Percentiles rank a stretch among this genome's conserved stretches.
Conservation (phyloP, 2,329 filamentous ascomycete species). For the Xylaria sp. region DNA sequence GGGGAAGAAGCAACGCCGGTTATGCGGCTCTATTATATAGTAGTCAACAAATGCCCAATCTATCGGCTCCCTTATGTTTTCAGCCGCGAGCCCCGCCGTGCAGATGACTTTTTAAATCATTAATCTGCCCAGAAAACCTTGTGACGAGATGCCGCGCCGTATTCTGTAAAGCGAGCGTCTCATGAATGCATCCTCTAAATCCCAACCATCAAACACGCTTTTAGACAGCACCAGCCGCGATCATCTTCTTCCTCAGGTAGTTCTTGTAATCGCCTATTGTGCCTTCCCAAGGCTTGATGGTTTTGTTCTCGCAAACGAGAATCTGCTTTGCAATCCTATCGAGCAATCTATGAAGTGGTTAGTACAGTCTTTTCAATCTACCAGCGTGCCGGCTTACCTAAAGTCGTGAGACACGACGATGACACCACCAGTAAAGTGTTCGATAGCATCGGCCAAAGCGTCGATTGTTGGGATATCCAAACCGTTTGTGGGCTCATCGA, state of each 20-base stretch:
- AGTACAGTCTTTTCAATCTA: slow-evolving; percentile 31
- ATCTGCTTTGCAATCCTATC: slow-evolving; percentile 99
- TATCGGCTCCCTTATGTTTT: slow-evolving; percentile 32
- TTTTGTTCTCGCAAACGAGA: slow-evolving; percentile 98
- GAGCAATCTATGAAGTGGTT: slow-evolving; percentile 72
- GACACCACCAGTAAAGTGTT: slow-evolving; percentile 94
- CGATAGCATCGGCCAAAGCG: slow-evolving; percentile 96
- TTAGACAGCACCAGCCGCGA: slow-evolving; percentile 86
- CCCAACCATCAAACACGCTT: slow-evolving; percentile 30
- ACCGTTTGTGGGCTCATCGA: slow-evolving; percentile 99
- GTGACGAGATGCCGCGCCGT: slow-evolving; percentile 10
- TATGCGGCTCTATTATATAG: slow-evolving; percentile 40
- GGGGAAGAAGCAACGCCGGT: slow-evolving; percentile 18
- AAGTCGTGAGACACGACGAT: slow-evolving; percentile 99
- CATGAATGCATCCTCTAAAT: slow-evolving; percentile 27
- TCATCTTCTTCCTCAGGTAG: slow-evolving; percentile 99
- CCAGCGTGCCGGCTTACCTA: slow-evolving; percentile 70
- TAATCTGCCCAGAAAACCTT: slow-evolving; percentile 7
- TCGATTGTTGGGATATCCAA: slow-evolving; percentile 99
- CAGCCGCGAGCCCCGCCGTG: slow-evolving; percentile 29
- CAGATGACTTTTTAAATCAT: slow-evolving; percentile 13
- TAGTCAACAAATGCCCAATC: slow-evolving; percentile 32
- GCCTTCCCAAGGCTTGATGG: slow-evolving; percentile 88
- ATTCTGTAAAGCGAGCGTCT: slow-evolving; percentile 3
- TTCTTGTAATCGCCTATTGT: slow-evolving; percentile 96